Conservation (phyloP, 2,329 filamentous ascomycete species). For the Mycocentrospora acerina region DNA sequence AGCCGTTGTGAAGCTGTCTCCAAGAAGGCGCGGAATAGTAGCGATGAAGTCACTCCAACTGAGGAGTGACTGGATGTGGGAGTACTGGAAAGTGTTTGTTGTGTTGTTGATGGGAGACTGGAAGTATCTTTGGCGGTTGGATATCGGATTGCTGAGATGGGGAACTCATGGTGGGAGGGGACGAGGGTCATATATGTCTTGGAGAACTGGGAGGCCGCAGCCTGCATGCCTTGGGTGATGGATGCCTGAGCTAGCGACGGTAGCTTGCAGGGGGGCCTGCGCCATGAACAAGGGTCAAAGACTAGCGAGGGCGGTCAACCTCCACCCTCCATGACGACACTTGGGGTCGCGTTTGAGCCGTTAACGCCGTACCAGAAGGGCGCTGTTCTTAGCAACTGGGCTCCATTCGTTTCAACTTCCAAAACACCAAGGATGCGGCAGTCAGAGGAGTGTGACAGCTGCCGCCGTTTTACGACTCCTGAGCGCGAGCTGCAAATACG, state of each 20-base stretch:
- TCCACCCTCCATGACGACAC: slow-evolving; percentile 32
- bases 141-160: slow-evolving; percentile 13
- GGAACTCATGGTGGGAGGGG: slow-evolving; percentile 23
- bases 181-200: slow-evolving; percentile 37
- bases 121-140: slow-evolving; percentile 1
- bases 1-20: slow-evolving; percentile 34
- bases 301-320: slow-evolving; percentile 35
- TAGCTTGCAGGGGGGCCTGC: slow-evolving; percentile 10
- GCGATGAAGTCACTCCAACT: slow-evolving; percentile 28
- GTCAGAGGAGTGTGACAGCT: slow-evolving; percentile 20
- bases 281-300: slow-evolving; percentile 20
- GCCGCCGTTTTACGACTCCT: slow-evolving; percentile 23
- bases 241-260: slow-evolving; percentile 26
- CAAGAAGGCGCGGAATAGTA: slow-evolving; percentile 24
- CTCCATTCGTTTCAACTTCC: slow-evolving; percentile 8
- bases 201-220: slow-evolving; percentile 23
- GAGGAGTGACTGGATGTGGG: slow-evolving; percentile 19
- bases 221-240: slow-evolving; percentile 18
- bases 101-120: no score
- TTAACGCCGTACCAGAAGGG: slow-evolving; percentile 13
- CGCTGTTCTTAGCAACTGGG: slow-evolving; percentile 17
- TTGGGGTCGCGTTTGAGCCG: slow-evolving; percentile 22
- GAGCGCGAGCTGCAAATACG: slow-evolving; percentile 20
- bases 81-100: slow-evolving; percentile 8
- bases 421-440: slow-evolving; percentile 9